Evolutionary conservation across 2,329 filamentous ascomycete genomes (phyloP).

Genomic region (Fulvia fulva): DNA sequence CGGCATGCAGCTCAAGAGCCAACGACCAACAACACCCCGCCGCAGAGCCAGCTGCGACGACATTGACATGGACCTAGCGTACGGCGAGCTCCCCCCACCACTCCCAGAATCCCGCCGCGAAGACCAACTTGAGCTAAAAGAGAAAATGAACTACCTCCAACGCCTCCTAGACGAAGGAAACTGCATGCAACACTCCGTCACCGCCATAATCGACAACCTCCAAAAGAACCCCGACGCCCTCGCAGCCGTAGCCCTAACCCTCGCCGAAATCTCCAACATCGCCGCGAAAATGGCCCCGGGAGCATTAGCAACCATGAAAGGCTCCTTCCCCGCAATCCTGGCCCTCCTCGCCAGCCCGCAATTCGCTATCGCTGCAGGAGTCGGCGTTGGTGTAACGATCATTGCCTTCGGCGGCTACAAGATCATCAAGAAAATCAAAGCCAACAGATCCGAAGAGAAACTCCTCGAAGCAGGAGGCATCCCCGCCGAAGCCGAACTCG

Average conservation of each 20-base stretch:
- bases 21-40: conserved; percentile 14
- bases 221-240: conserved; percentile 85
- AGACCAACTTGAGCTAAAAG: conserved; percentile 58
- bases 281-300: conserved; percentile 79
- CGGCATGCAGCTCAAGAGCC: conserved; percentile 23
- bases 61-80: conserved; percentile 89
- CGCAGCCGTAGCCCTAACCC: conserved; percentile 84
- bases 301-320: conserved; percentile 71
- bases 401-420: conserved; percentile 96
- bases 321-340: conserved; percentile 78
- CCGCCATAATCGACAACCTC: conserved; percentile 73
- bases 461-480: conserved; percentile 16
- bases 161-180: conserved; percentile 78
- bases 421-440: conserved; percentile 82
- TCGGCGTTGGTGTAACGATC: conserved; percentile 87
- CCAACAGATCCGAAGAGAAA: conserved; percentile 33
- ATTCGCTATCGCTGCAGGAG: conserved; percentile 86
- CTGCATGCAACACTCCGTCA: conserved; percentile 80
- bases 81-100: conserved; percentile 75
- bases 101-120: conserved; percentile 48
- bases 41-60: conserved; percentile 43
- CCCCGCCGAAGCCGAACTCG: conserved; percentile 13
- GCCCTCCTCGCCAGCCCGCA: conserved; percentile 83
- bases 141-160: conserved; percentile 71
- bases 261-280: conserved; percentile 84